Evolutionary conservation across 2,329 filamentous ascomycete species (phyloP), one percentile per base, ranked within the genome.

Genomic region (Claviceps capensis): DNA sequence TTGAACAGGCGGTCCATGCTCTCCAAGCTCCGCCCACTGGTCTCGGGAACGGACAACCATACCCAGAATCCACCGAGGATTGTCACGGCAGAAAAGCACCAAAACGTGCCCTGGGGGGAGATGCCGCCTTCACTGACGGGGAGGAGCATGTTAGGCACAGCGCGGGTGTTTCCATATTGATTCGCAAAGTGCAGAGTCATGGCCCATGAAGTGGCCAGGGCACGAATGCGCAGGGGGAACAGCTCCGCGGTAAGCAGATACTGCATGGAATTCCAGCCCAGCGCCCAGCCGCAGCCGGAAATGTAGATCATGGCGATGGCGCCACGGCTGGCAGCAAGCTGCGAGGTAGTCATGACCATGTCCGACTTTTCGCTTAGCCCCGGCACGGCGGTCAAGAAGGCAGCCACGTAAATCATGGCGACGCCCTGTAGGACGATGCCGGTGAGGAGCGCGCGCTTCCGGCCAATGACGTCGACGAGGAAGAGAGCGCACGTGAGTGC

Each of bases 171-270:
- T 26, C 85, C 86, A 62, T 87, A 89, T 66, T 88, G 84, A 65
- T 87, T 87, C 54, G 77, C 82, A 62, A 89, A 89, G 66, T 90
- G 85, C 54, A 88, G 76, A 0, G 81, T 85, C 86, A 89, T 89
- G 47, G 83, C 80, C 61, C 85, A 74, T 0, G 80, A 85, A 0
- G 83, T 85, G 19, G 82, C 79, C 9, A 88, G 67, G 4, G 85
- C 84, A 52, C 86, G 79, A 48, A 90, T 81, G 3, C 85, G 77
- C 9, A 89, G 74, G 1, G 86, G 85, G 69, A 87, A 90, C 55
- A 90, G 75, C 62, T 90, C 86, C 1, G 84, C 83, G 14, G 85
- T 88, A 52, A 90, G 76, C 4, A 90, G 74, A 63, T 89, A 90
- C 67, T 88, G 85, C 73, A 87, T 85, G 1, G 75, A 79, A 68